Conservation (phyloP, 1,284 basidiomycete genomes). For the Rhodotorula sp. region DNA sequence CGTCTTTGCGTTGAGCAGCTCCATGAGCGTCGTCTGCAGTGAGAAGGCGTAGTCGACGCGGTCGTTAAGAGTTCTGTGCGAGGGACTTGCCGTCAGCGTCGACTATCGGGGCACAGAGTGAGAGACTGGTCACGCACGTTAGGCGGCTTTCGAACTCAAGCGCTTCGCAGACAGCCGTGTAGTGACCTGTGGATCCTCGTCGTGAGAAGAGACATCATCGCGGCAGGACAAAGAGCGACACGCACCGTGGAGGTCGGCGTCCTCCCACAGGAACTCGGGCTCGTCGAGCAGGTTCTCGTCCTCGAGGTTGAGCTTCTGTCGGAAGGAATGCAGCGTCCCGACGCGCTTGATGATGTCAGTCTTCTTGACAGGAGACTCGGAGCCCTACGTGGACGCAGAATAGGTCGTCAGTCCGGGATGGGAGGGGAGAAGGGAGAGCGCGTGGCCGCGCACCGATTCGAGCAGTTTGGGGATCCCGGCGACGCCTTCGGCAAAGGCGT, state of each 20-base stretch:
- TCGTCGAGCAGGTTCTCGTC: constrained; percentile 46
- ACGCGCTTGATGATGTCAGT: constrained; percentile 45
- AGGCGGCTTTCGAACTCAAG: constrained; percentile 39
- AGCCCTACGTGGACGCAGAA: constrained; percentile 14
- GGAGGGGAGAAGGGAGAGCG: no score
- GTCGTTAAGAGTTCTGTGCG: constrained; percentile 39
- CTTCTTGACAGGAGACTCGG: constrained; percentile 44
- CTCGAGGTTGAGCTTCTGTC: constrained; percentile 46
- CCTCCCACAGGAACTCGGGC: constrained; percentile 45
- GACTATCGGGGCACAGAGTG: no score
- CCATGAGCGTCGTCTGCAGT: constrained; percentile 44
- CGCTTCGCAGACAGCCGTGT: constrained; percentile 34
- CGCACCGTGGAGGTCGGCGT: constrained; percentile 27
- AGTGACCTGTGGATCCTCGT: constrained; percentile 4
- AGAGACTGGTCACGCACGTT: constrained; percentile 9
- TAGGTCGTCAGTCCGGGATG: not conserved
- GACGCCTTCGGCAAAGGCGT: constrained; percentile 41
- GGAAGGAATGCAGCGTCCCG: constrained; percentile 44
- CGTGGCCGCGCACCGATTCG: constrained; percentile 18
- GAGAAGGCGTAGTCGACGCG: constrained; percentile 46
- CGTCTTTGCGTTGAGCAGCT: constrained; percentile 44
- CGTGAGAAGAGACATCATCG: not conserved
- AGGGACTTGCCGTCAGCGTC: not conserved
- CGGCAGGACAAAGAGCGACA: rapidly evolving
- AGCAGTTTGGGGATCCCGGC: constrained; percentile 40